Conservation (phyloP, 176 grass and related monocot species). For the Microstegium vimineum region DNA sequence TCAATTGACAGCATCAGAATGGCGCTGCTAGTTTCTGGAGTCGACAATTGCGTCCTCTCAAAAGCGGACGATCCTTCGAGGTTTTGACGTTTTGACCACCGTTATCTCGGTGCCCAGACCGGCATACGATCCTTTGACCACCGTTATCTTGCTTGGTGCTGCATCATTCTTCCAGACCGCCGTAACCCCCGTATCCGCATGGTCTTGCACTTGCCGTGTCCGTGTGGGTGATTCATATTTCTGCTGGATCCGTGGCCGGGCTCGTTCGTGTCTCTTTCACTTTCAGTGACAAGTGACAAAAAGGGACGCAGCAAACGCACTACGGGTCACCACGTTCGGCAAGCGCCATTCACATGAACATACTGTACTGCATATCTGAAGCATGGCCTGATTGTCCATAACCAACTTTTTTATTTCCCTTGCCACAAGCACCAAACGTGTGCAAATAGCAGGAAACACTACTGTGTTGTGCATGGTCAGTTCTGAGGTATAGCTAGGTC, state of each 20-base stretch:
- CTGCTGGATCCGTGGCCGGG: too few relatives aligned
- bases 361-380: not conserved
- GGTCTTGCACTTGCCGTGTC: too few relatives aligned
- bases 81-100: too few relatives aligned
- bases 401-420: not conserved
- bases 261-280: not conserved
- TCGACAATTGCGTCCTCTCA: too few relatives aligned
- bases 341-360: not conserved
- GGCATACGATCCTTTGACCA: too few relatives aligned
- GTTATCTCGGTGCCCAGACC: too few relatives aligned
- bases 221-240: not conserved
- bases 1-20: not conserved
- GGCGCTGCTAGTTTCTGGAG: too few relatives aligned
- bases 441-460: not conserved
- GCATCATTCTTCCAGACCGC: not conserved
- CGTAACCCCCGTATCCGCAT: not conserved
- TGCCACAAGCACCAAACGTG: not conserved
- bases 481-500: not conserved
- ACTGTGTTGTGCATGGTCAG: not conserved
- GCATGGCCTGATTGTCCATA: not conserved
- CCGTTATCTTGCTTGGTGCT: not conserved
- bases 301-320: conserved; percentile 1
- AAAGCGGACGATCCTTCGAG: too few relatives aligned
- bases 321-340: not conserved
- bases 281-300: not conserved